Evolutionary conservation across 768 basidiomycete genomes (phyloP).

Genomic region (Crucibulum laeve): DNA sequence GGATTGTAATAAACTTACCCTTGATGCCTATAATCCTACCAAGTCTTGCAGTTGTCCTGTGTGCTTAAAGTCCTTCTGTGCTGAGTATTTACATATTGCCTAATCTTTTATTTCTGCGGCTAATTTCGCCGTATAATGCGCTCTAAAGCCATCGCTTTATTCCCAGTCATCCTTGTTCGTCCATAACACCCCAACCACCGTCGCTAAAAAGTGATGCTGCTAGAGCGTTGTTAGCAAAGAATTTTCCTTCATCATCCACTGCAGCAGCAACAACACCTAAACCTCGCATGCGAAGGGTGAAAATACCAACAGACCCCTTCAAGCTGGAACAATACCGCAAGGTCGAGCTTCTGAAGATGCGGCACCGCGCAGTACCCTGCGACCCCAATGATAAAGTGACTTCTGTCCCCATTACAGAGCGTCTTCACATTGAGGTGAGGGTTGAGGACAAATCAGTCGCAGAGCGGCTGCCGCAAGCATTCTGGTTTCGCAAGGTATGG

Average conservation of each 20-base stretch:
- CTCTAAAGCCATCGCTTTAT: constrained; percentile 60
- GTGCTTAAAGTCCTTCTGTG: constrained; percentile 61
- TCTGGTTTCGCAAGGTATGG: constrained; percentile 74
- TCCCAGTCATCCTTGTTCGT: constrained; percentile 53
- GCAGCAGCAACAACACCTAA: constrained; percentile 16
- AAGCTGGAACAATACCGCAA: constrained; percentile 52
- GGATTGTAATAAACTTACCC: constrained; percentile 51
- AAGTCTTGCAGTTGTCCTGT: constrained; percentile 37
- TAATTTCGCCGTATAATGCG: constrained; percentile 2
- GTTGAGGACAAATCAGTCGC: constrained; percentile 23
- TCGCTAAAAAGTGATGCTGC: constrained; percentile 40
- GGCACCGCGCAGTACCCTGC: constrained; percentile 60
- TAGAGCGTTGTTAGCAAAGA: constrained; percentile 47
- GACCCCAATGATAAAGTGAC: constrained; percentile 53
- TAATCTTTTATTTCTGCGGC: constrained; percentile 7
- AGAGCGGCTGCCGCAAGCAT: too few relatives aligned
- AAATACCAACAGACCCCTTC: constrained; percentile 42
- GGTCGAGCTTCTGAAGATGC: constrained; percentile 70
- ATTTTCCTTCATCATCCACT: constrained; percentile 32
- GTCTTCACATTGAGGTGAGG: constrained; percentile 51
- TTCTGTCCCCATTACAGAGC: constrained; percentile 45
- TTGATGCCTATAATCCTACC: constrained; percentile 34
- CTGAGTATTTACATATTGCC: constrained; percentile 34
- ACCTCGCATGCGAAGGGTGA: constrained; percentile 16
- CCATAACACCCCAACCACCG: constrained; percentile 10